phyloP scores from a whole-genome alignment of 2,329 filamentous ascomycete species.

The Calycina marina region DNA sequence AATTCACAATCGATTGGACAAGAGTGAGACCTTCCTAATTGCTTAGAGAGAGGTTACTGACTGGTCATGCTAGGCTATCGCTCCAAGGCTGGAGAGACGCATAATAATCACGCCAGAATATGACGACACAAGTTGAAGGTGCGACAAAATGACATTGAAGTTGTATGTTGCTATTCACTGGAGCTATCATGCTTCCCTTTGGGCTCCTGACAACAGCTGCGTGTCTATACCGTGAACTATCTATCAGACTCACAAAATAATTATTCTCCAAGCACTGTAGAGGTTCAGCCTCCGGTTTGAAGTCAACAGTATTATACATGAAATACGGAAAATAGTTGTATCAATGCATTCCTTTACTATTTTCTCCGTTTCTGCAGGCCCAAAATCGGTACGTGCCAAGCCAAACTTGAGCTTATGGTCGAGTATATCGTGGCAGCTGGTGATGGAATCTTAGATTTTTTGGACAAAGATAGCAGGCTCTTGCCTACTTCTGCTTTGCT shows the following conservation, averaged over 20 bases:
- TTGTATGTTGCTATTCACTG: too few species aligned
- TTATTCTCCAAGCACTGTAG: not conserved
- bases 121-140: too few species aligned
- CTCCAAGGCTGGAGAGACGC: slow-evolving; percentile 5
- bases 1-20: slow-evolving; percentile 7
- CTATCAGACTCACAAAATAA: not conserved
- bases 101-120: slow-evolving; percentile 1
- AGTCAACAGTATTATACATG: not conserved
- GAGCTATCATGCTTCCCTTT: not conserved
- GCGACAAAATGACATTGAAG: too few species aligned
- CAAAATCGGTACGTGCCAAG: not conserved
- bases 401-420: not conserved
- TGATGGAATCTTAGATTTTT: not conserved
- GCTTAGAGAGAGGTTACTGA: not conserved
- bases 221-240: not conserved
- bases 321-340: not conserved
- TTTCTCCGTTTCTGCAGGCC: not conserved
- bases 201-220: not conserved
- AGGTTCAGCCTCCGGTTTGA: not conserved
- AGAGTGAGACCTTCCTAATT: slow-evolving; percentile 3
- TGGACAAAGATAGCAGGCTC: not conserved
- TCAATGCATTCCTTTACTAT: not conserved
- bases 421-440: not conserved
- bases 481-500: not conserved
- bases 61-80: slow-evolving; percentile 3